These are phyloP conservation scores for Hypoxylon sp. DNA, from an alignment of 2,329 filamentous ascomycete species.

Conservation along the genomic window DNA sequence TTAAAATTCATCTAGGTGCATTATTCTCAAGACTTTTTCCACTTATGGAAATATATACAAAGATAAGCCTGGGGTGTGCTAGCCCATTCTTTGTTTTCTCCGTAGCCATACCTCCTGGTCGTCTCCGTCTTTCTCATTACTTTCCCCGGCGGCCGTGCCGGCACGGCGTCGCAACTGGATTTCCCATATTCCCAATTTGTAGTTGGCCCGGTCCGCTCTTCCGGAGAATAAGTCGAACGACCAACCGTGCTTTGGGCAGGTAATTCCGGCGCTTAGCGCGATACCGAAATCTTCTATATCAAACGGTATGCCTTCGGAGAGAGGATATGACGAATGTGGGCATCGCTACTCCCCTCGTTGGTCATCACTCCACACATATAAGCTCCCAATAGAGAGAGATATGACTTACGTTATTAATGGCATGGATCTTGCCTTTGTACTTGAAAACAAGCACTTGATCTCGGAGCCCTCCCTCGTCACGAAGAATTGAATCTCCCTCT, in stretches of 20 bases:
- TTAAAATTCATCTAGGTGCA: no score
- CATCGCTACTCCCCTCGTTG: conserved; percentile 64
- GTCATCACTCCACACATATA: conserved; percentile 27
- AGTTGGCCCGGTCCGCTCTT: conserved; percentile 70
- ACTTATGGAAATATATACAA: not conserved
- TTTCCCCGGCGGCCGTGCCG: not conserved
- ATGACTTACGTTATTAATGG: conserved; percentile 73
- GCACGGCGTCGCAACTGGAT: conserved; percentile 63
- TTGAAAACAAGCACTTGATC: conserved; percentile 76
- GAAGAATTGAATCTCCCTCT: conserved; percentile 52
- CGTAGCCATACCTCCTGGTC: conserved; percentile 51
- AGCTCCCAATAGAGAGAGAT: not conserved
- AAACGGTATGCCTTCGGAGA: conserved; percentile 73
- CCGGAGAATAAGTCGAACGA: conserved; percentile 77
- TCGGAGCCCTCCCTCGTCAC: conserved; percentile 55
- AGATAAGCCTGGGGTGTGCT: conserved; percentile 5
- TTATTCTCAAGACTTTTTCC: no score
- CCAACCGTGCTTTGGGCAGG: conserved; percentile 78
- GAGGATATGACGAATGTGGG: conserved; percentile 75
- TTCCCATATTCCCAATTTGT: conserved; percentile 74
- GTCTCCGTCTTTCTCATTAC: conserved; percentile 34
- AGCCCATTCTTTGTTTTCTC: conserved; percentile 53
- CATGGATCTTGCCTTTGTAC: conserved; percentile 74
- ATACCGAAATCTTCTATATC: conserved; percentile 82
- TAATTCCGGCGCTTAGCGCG: conserved; percentile 71